phyloP scores from a whole-genome alignment of 2,329 filamentous ascomycete species.

The Ophiostoma perfectum region DNA sequence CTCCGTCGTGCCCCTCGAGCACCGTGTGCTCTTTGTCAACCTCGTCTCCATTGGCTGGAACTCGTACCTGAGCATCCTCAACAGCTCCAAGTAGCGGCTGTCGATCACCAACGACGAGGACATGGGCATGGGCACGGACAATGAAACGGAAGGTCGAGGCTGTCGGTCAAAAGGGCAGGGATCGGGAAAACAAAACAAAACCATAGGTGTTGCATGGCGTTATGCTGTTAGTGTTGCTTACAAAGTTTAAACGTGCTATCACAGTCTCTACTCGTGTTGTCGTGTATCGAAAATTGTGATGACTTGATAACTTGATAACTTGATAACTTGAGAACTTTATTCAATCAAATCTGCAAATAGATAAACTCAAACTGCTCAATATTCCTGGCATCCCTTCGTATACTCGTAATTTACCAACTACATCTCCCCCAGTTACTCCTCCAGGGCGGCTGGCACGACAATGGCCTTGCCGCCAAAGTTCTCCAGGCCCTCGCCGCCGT shows the following conservation, averaged over 20 bases:
- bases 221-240: too few species aligned
- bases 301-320: too few species aligned
- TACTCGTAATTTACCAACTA: not conserved
- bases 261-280: too few species aligned
- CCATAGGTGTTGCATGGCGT: not conserved
- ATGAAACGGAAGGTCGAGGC: not conserved
- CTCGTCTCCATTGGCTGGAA: constrained; percentile 66
- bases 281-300: too few species aligned
- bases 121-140: not conserved
- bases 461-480: constrained; percentile 45
- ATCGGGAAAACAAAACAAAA: not conserved
- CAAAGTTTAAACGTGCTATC: too few species aligned
- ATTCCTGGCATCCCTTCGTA: too few species aligned
- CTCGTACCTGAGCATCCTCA: constrained; percentile 58
- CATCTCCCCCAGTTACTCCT: not conserved
- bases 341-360: too few species aligned
- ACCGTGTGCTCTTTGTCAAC: constrained; percentile 82
- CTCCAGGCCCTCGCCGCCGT: constrained; percentile 62
- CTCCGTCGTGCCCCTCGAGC: constrained; percentile 74
- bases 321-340: too few species aligned
- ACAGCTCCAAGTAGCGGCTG: constrained; percentile 37
- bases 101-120: too few species aligned
- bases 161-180: not conserved
- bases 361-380: too few species aligned
- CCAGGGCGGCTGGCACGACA: constrained; percentile 40